Evolutionary conservation across 257 asterid genomes (phyloP), one percentile per base, ranked within the genome.

Genomic region (Solanum ossicruentum): DNA sequence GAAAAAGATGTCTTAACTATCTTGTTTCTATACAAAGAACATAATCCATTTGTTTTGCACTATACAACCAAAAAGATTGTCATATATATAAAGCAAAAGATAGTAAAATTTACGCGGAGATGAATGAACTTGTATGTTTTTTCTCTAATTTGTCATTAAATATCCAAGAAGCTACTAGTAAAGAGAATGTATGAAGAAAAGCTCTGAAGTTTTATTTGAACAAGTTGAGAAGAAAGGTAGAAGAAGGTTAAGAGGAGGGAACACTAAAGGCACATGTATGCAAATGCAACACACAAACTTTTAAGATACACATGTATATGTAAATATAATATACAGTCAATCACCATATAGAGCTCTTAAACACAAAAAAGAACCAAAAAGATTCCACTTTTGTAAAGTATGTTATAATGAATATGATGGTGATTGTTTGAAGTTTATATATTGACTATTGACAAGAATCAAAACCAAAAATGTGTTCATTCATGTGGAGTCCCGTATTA

Each of bases 201-300:
- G 28, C 28, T 78, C 9, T 77, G 16, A 10, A 78, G 63, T 3
- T 77, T 2, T 41, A 78, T 28, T 78, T 52, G 63, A 28, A 52
- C 49, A 78, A 51, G 47, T 77, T 51, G 63, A 23, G 82, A 77
- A 7, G 51, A 78, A 75, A 75, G 81, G 39, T 43, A 21, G n/a
- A 49, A 75, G 57, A 8, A 73, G 81, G 58, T n/a, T 72, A n/a
- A 73, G 58, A 72, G 80, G 17, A 15, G 54, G 58, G 41, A 75
- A 75, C 45, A 23, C 6, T 23, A 75, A 49, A 49, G 82, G 43
- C 61, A 75, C 83, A 78, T 78, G 83, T 52, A 52, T 78, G 83
- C 83, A 78, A 78, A 78, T 78, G 83, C 83, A 52, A 52, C 65
- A 78, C 83, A 78, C 66, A 78, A 78, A 78, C 65, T 78, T 52